A percentile compares a stretch with the other conserved stretches of the same genome.
phyloP scores from a whole-genome alignment of 805 yeast genomes.

The Yamadazyma sp. region DNA sequence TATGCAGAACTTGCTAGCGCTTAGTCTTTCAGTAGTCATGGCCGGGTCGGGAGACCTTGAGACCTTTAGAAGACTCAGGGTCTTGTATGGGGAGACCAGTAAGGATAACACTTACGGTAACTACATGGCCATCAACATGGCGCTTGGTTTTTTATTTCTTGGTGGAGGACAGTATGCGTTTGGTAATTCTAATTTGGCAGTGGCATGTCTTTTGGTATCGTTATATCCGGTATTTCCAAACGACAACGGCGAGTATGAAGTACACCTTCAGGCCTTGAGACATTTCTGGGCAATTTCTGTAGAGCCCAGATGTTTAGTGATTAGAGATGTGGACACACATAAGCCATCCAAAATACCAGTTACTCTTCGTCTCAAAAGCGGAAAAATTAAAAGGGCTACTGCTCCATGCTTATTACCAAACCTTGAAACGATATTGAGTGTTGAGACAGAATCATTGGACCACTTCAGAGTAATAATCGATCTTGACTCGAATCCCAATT shows the following conservation, averaged over 20 bases:
- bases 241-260: slow-evolving; percentile 40
- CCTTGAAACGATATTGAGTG: slow-evolving; percentile 45
- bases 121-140: slow-evolving; percentile 74
- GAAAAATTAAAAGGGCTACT: slow-evolving; percentile 27
- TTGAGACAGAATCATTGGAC: slow-evolving; percentile 48
- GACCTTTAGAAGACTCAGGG: slow-evolving; percentile 68
- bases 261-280: slow-evolving; percentile 79
- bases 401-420: slow-evolving; percentile 76
- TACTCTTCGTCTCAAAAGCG: slow-evolving; percentile 39
- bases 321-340: slow-evolving; percentile 65
- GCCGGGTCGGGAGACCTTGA: slow-evolving; percentile 91
- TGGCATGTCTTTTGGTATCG: slow-evolving; percentile 70
- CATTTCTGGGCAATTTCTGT: slow-evolving; percentile 90
- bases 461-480: slow-evolving; percentile 56
- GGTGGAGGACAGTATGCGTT: slow-evolving; percentile 94
- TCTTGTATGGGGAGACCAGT: slow-evolving; percentile 59
- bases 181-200: slow-evolving; percentile 57
- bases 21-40: slow-evolving; percentile 73
- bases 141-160: slow-evolving; percentile 82
- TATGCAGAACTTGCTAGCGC: slow-evolving; percentile 56
- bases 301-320: slow-evolving; percentile 76
- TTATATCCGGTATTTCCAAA: slow-evolving; percentile 73
- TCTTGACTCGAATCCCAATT: slow-evolving; percentile 40
- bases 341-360: slow-evolving; percentile 52
- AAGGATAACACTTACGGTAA: slow-evolving; percentile 58